phyloP scores from a whole-genome alignment of 345 rosid genomes.

The Citrus unshiu region DNA sequence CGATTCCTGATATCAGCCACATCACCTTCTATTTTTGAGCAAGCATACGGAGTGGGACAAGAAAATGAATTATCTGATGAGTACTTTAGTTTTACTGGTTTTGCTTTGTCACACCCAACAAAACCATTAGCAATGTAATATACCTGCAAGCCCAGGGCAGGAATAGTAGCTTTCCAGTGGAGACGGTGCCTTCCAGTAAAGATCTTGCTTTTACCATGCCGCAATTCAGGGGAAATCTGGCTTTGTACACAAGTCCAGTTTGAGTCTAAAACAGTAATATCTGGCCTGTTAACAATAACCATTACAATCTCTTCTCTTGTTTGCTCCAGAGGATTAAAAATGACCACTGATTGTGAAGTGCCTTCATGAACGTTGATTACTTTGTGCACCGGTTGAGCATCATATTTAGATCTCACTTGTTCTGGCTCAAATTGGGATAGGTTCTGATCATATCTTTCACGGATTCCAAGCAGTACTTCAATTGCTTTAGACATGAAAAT shows the following conservation, averaged over 20 bases:
- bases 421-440: slow-evolving; percentile 80
- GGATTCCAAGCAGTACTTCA: slow-evolving; percentile 79
- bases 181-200: slow-evolving; percentile 86
- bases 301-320: slow-evolving; percentile 76
- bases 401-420: slow-evolving; percentile 76
- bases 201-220: slow-evolving; percentile 59
- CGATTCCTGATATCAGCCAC: slow-evolving; percentile 56
- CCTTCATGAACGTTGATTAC: slow-evolving; percentile 66
- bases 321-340: slow-evolving; percentile 91
- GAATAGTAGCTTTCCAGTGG: slow-evolving; percentile 88
- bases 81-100: slow-evolving; percentile 55
- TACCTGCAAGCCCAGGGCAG: slow-evolving; percentile 86
- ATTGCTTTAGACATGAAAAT: slow-evolving; percentile 95
- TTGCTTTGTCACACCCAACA: slow-evolving; percentile 78
- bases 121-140: slow-evolving; percentile 81
- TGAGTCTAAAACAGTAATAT: slow-evolving; percentile 73
- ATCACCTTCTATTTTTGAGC: slow-evolving; percentile 59
- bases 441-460: slow-evolving; percentile 68
- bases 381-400: slow-evolving; percentile 75
- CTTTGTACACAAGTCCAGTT: slow-evolving; percentile 91
- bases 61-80: slow-evolving; percentile 44
- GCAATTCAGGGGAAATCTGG: slow-evolving; percentile 91
- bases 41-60: slow-evolving; percentile 74
- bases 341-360: slow-evolving; percentile 65
- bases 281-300: slow-evolving; percentile 66